phyloP scores from a whole-genome alignment of 2,329 filamentous ascomycete species.

The Hirsutella minnesotensis region DNA sequence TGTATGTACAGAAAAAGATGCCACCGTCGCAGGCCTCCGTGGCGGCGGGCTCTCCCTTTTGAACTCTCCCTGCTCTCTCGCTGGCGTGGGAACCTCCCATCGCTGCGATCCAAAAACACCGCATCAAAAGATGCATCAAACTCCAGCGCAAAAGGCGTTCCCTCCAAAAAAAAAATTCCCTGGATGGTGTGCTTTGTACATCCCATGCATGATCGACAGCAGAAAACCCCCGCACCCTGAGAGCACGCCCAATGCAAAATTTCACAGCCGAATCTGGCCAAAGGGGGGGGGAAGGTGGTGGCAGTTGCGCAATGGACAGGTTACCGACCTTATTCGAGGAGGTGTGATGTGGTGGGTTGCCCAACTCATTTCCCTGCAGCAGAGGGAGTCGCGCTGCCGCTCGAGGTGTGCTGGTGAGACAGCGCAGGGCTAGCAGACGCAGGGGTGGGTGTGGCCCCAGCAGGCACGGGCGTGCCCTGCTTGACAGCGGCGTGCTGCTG shows the following conservation, averaged over 20 bases:
- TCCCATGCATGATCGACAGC: too few species aligned
- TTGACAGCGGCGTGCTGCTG: slow-evolving; percentile 5
- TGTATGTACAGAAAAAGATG: not conserved
- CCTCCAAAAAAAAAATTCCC: too few species aligned
- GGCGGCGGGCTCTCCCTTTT: not conserved
- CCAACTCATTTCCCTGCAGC: slow-evolving; percentile 12
- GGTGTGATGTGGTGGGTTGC: not conserved
- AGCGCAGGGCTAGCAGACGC: slow-evolving; percentile 9
- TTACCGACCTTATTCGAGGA: not conserved
- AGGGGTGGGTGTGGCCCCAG: slow-evolving; percentile 1
- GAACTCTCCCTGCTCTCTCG: not conserved
- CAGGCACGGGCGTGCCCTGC: not conserved
- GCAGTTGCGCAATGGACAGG: too few species aligned
- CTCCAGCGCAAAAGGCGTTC: too few species aligned
- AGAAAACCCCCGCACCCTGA: too few species aligned
- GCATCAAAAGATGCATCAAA: too few species aligned
- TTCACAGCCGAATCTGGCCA: too few species aligned
- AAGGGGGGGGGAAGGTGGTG: too few species aligned
- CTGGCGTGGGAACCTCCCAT: too few species aligned
- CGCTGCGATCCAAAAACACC: too few species aligned
- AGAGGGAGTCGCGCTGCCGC: slow-evolving; percentile 27
- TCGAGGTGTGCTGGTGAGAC: slow-evolving; percentile 22
- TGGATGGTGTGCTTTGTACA: too few species aligned
- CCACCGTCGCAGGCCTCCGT: not conserved
- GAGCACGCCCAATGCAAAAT: too few species aligned